These are phyloP conservation scores for Globisporangium lucens DNA, from an alignment of 352 stramenopile species.

Conservation along the genomic window DNA sequence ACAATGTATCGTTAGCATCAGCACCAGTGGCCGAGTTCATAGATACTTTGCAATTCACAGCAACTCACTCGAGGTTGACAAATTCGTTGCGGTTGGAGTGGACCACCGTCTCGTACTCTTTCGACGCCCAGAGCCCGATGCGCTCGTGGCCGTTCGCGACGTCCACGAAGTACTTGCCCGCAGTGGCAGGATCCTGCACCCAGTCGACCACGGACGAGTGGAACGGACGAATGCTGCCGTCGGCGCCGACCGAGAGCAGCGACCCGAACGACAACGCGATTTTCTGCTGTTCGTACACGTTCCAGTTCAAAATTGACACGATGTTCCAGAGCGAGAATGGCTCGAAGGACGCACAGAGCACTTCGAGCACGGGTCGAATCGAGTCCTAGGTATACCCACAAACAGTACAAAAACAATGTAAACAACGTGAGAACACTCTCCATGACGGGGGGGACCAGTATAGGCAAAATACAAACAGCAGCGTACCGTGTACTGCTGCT, in stretches of 20 bases:
- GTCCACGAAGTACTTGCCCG: constrained; percentile 50
- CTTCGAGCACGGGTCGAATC: constrained; percentile 65
- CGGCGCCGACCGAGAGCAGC: constrained; percentile 52
- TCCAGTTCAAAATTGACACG: constrained; percentile 50
- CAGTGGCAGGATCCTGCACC: constrained; percentile 51
- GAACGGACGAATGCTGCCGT: constrained; percentile 53
- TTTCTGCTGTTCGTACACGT: constrained; percentile 57
- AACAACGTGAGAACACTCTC: neutral
- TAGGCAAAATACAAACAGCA: neutral
- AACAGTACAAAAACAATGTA: neutral
- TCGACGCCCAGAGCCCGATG: constrained; percentile 57
- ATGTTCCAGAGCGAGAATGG: constrained; percentile 45
- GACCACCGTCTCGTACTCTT: constrained; percentile 48
- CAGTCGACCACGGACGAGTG: constrained; percentile 74
- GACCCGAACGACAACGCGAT: constrained; percentile 48
- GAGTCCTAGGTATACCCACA: constrained; percentile 16
- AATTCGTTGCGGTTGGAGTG: constrained; percentile 52
- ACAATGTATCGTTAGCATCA: neutral
- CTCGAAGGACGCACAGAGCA: constrained; percentile 66
- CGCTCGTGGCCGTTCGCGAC: constrained; percentile 51
- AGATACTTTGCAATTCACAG: neutral
- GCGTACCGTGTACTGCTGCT: constrained; percentile 42
- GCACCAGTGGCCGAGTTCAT: neutral
- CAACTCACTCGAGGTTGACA: constrained; percentile 63
- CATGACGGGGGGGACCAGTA: neutral